Evolutionary conservation across 768 basidiomycete genomes (phyloP).

Genomic region (Serendipita sp.): DNA sequence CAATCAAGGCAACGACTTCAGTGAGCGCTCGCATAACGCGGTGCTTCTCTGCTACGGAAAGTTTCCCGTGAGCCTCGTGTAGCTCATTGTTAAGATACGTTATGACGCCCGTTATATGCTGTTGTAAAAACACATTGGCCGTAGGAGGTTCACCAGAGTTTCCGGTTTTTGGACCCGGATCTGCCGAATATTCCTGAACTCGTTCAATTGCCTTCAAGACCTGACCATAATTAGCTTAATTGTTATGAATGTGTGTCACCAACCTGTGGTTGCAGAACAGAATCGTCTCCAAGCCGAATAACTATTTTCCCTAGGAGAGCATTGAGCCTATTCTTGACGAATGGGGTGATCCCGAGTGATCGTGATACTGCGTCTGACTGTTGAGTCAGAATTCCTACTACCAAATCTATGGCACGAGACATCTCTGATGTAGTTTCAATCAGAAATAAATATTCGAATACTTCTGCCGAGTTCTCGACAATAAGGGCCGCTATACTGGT

Average conservation of each 20-base stretch:
- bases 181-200: conserved; percentile 21
- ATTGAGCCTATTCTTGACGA: conserved; percentile 48
- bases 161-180: conserved; percentile 3
- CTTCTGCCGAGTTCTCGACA: conserved; percentile 37
- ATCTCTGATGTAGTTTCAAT: conserved; percentile 38
- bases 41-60: conserved; percentile 47
- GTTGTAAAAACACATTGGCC: conserved; percentile 40
- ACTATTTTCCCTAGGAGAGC: conserved; percentile 61
- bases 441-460: conserved; percentile 54
- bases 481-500: conserved; percentile 33
- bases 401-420: conserved; percentile 42
- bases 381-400: conserved; percentile 39
- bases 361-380: conserved; percentile 22
- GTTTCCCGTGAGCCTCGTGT: conserved; percentile 70
- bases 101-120: conserved; percentile 70
- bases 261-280: conserved; percentile 16
- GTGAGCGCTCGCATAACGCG: conserved; percentile 70
- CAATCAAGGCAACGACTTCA: conserved; percentile 51
- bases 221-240: conserved; percentile 28
- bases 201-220: conserved; percentile 30
- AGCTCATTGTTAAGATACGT: conserved; percentile 72
- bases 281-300: conserved; percentile 59
- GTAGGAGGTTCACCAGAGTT: conserved; percentile 14
- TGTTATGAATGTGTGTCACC: conserved; percentile 6
- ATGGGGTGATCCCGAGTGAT: conserved; percentile 31